Evolutionary conservation across 106 monocot species (phyloP).

Genomic region (Xerophyta viscosa): DNA sequence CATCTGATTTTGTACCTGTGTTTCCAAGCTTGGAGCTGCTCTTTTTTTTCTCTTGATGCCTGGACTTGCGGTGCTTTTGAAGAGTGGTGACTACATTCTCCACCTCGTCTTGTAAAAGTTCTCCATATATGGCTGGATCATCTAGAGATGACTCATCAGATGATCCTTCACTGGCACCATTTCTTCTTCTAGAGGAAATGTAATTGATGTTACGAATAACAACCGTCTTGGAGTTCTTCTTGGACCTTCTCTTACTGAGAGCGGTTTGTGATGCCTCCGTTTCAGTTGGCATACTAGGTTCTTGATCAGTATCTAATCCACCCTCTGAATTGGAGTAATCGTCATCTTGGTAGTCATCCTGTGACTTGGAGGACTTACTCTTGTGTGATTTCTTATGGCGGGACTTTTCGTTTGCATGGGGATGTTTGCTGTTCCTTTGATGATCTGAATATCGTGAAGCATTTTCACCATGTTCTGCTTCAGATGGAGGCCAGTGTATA

Average conservation of each 20-base stretch:
- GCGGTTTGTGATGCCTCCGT: background rate
- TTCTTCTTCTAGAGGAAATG: constrained; percentile 20
- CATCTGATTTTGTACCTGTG: background rate
- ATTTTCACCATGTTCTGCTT: no score
- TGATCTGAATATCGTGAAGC: background rate
- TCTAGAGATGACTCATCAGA: constrained; percentile 8
- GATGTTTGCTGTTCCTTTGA: constrained; percentile 1
- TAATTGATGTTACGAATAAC: constrained; percentile 32
- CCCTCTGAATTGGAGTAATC: constrained; percentile 2
- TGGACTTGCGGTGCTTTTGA: constrained; percentile 12
- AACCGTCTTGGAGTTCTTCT: constrained; percentile 16
- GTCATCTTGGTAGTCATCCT: constrained; percentile 4
- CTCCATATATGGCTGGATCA: background rate
- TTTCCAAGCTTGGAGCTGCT: constrained; percentile 1
- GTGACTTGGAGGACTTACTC: background rate
- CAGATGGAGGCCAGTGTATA: no score
- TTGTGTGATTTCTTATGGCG: background rate
- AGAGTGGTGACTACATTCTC: constrained; percentile 18
- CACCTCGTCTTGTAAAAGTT: constrained; percentile 8
- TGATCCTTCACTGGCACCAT: constrained; percentile 1
- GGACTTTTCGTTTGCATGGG: background rate
- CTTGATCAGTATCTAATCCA: constrained; percentile 3
- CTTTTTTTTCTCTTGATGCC: background rate
- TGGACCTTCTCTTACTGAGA: constrained; percentile 1
- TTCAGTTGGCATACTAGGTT: background rate